These are phyloP conservation scores for Umbelopsis isabellina DNA, from an alignment of 192 early-diverging fungal species.

Conservation along the genomic window DNA sequence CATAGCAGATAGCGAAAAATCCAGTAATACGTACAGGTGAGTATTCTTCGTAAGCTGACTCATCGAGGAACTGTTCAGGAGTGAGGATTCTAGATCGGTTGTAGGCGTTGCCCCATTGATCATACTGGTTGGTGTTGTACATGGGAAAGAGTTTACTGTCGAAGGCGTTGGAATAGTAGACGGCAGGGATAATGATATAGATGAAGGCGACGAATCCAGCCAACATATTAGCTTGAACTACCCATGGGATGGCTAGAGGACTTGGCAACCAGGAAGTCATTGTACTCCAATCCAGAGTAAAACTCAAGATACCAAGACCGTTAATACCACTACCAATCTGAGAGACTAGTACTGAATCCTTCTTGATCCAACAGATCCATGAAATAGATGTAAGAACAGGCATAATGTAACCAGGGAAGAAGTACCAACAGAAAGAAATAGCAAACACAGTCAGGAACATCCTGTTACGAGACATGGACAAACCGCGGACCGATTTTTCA, in stretches of 20 bases:
- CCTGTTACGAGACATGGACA: conserved; percentile 37
- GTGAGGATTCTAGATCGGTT: conserved; percentile 62
- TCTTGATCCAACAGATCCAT: conserved; percentile 63
- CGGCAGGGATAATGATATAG: conserved; percentile 74
- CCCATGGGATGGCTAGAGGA: conserved; percentile 76
- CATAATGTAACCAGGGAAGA: conserved; percentile 70
- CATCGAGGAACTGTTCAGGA: conserved; percentile 54
- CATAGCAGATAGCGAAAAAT: conserved; percentile 70
- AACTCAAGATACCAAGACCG: conserved; percentile 72
- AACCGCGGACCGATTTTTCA: conserved; percentile 30
- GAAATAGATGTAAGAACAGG: conserved; percentile 69
- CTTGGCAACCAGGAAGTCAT: conserved; percentile 60
- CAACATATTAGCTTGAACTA: conserved; percentile 71
- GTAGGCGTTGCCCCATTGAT: conserved; percentile 55
- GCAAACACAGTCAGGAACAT: conserved; percentile 51
- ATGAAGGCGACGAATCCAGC: conserved; percentile 72
- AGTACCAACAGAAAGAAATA: conserved; percentile 54
- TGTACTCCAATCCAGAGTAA: conserved; percentile 77
- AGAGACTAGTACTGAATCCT: conserved; percentile 49
- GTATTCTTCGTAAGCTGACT: conserved; percentile 56
- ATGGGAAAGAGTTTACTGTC: conserved; percentile 62
- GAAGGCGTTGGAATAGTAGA: conserved; percentile 68
- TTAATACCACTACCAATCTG: conserved; percentile 58
- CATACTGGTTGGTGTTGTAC: conserved; percentile 68
- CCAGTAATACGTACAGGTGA: conserved; percentile 69